Evolutionary conservation across 257 asterid species (phyloP).

Genomic region (Ocimum tenuiflorum): DNA sequence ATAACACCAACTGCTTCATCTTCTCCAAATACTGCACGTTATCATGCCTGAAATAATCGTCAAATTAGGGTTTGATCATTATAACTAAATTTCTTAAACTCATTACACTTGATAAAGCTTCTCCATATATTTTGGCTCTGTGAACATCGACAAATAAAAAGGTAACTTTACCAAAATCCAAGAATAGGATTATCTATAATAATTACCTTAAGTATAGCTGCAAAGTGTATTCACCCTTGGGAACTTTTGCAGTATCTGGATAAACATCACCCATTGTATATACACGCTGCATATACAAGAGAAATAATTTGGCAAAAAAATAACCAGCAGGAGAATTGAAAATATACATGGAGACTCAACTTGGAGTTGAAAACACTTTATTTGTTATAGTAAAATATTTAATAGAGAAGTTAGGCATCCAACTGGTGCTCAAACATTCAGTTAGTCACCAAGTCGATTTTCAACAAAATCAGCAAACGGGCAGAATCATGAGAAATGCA

Average conservation of each 20-base stretch:
- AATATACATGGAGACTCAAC: slow-evolving; percentile 1
- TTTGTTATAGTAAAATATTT: not conserved
- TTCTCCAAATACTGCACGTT: slow-evolving; percentile 86
- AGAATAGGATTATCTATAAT: slow-evolving; percentile 11
- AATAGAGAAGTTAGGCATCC: not conserved
- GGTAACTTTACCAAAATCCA: slow-evolving; percentile 3
- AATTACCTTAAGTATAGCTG: slow-evolving; percentile 75
- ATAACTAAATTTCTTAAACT: slow-evolving; percentile 15
- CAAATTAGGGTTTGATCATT: slow-evolving; percentile 9
- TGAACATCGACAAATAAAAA: slow-evolving; percentile 1
- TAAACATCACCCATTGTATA: slow-evolving; percentile 89
- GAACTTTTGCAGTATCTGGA: slow-evolving; percentile 71
- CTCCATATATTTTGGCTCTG: not conserved
- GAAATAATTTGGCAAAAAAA: slow-evolving; percentile 17
- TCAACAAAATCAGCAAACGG: slow-evolving; percentile 8
- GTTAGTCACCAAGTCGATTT: not conserved
- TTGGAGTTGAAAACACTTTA: not conserved
- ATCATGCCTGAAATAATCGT: slow-evolving; percentile 70
- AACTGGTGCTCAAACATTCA: not conserved
- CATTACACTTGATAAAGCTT: slow-evolving; percentile 5
- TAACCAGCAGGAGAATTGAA: slow-evolving; percentile 12
- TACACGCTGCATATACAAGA: slow-evolving; percentile 58
- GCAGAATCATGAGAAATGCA: slow-evolving; percentile 1
- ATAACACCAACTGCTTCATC: slow-evolving; percentile 84
- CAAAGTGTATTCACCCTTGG: slow-evolving; percentile 85